Percentiles rank a stretch among this genome's conserved stretches.
phyloP scores from a whole-genome alignment of 1,284 basidiomycete species.

The Irpex sp. region DNA sequence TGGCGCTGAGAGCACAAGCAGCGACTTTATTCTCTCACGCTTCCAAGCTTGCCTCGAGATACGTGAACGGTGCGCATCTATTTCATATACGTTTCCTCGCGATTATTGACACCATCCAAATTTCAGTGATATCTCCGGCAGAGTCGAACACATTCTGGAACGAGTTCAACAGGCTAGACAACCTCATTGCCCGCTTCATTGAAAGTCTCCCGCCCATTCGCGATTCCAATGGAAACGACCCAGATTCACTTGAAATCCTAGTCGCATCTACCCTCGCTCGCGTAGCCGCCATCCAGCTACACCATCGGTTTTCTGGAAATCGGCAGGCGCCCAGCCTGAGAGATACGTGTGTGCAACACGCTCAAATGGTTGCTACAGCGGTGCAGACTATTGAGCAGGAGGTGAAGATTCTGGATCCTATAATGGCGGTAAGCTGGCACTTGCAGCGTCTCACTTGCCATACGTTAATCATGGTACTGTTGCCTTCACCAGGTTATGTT shows the following conservation, averaged over 20 bases:
- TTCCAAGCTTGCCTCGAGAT: constrained; percentile 21
- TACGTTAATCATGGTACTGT: background rate
- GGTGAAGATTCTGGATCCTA: constrained; percentile 18
- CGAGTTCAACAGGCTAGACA: constrained; percentile 18
- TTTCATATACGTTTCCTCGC: background rate
- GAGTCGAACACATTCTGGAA: constrained; percentile 17
- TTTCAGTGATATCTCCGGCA: constrained; percentile 11
- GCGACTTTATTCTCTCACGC: constrained; percentile 33
- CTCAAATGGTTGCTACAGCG: constrained; percentile 14
- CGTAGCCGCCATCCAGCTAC: constrained; percentile 22
- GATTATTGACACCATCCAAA: background rate
- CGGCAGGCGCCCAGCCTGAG: constrained; percentile 11
- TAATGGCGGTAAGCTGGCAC: constrained; percentile 20
- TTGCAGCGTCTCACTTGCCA: background rate
- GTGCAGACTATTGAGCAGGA: constrained; percentile 11
- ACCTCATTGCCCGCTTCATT: constrained; percentile 20
- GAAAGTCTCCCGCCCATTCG: constrained; percentile 16
- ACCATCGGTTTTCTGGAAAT: constrained; percentile 16
- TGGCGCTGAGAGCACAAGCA: constrained; percentile 32
- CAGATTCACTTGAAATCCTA: constrained; percentile 14
- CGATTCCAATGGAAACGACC: constrained; percentile 9
- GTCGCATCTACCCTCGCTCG: constrained; percentile 21
- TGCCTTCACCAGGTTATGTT: constrained; percentile 19
- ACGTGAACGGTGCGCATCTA: constrained; percentile 17
- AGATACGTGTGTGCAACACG: constrained; percentile 18